phyloP scores from a whole-genome alignment of 2,329 filamentous ascomycete species.

The Lasiodiplodia hormozganensis region DNA sequence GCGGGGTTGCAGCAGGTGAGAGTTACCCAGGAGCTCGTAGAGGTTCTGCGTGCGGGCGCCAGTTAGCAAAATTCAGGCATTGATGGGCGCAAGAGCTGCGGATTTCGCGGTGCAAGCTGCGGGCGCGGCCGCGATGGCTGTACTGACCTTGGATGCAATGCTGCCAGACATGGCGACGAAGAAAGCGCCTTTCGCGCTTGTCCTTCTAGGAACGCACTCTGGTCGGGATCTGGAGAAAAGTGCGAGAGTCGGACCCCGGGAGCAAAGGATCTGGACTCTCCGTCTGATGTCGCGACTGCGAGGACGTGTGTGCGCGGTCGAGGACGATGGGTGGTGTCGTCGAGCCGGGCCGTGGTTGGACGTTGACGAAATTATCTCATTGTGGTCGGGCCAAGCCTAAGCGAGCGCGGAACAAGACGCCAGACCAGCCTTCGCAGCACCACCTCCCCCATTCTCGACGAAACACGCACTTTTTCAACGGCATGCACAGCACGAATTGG shows the following conservation, averaged over 20 bases:
- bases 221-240: conserved; percentile 37
- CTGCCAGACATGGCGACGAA: conserved; percentile 43
- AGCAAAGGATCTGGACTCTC: conserved; percentile 48
- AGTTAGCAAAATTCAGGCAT: conserved; percentile 13
- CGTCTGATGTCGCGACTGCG: conserved; percentile 25
- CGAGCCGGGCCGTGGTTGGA: conserved; percentile 24
- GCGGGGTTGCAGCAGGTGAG: conserved; percentile 35
- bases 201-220: conserved; percentile 52
- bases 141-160: conserved; percentile 53
- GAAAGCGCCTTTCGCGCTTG: conserved; percentile 54
- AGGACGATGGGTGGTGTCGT: conserved; percentile 22
- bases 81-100: conserved; percentile 8
- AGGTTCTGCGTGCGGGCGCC: conserved; percentile 71
- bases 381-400: conserved; percentile 30
- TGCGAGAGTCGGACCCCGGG: conserved; percentile 49
- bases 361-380: conserved; percentile 31
- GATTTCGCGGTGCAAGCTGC: conserved; percentile 16
- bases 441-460: neutral
- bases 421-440: conserved; percentile 4
- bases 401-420: conserved; percentile 28
- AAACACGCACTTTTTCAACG: neutral
- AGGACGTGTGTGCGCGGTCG: conserved; percentile 17
- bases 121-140: conserved; percentile 26
- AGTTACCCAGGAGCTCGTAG: conserved; percentile 95
- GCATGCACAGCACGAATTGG: neutral